A percentile compares a stretch with the other conserved stretches of the same genome.
These are phyloP conservation scores for Dendrocalamus sinicus DNA, from an alignment of 176 grass and related monocot species.

Conservation along the genomic window DNA sequence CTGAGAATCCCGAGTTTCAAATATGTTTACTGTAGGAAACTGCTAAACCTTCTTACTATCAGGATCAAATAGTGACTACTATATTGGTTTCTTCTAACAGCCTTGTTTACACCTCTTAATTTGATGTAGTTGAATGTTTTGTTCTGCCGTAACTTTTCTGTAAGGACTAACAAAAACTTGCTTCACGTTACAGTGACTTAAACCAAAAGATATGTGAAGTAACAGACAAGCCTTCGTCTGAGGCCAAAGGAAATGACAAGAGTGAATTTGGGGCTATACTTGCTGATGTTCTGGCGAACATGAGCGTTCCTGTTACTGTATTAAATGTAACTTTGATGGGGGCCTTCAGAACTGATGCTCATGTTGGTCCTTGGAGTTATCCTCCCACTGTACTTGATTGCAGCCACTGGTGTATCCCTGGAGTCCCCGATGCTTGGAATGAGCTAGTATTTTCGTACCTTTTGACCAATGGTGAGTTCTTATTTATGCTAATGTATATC, in stretches of 20 bases:
- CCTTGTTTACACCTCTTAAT: neutral
- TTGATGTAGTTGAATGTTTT: neutral
- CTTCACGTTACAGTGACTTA: conserved; percentile 53
- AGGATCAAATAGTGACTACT: neutral
- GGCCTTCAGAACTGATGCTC: conserved; percentile 79
- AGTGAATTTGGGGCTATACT: conserved; percentile 85
- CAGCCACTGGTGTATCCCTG: conserved; percentile 98
- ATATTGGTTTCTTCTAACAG: neutral
- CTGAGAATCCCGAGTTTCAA: neutral
- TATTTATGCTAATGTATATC: neutral
- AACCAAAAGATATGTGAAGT: conserved; percentile 77
- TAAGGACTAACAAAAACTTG: neutral
- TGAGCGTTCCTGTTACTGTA: conserved; percentile 64
- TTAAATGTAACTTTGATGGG: conserved; percentile 94
- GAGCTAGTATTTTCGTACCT: neutral
- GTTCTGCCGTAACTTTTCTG: neutral
- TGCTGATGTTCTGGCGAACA: conserved; percentile 58
- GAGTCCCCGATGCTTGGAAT: conserved; percentile 96
- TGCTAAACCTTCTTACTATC: neutral
- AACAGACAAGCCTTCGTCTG: conserved; percentile 74
- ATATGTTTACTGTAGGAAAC: neutral
- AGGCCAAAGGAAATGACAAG: conserved; percentile 72
- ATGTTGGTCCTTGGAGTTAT: conserved; percentile 88
- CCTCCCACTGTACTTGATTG: conserved; percentile 89
- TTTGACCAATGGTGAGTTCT: neutral